These are phyloP conservation scores for Kingdonia uniflora DNA, from an alignment of 164 flowering plant genomes.

Conservation along the genomic window DNA sequence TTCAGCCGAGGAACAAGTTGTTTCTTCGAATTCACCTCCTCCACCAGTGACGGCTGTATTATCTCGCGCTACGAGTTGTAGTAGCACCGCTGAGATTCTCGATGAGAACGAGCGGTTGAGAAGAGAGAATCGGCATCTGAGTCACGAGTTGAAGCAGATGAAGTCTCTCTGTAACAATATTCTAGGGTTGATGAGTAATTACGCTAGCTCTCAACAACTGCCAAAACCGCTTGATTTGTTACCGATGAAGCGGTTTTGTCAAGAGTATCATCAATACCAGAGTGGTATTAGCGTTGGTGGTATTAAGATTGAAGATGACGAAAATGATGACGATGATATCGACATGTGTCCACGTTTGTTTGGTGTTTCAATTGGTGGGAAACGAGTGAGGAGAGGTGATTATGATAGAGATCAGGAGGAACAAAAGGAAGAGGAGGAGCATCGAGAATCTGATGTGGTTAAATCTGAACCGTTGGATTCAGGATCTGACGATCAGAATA, in stretches of 20 bases:
- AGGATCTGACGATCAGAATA: constrained; percentile 13
- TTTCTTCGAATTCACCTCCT: constrained; percentile 34
- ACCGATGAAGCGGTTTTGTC: constrained; percentile 23
- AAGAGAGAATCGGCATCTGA: constrained; percentile 53
- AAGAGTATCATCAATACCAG: constrained; percentile 8
- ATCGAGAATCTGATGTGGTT: constrained; percentile 11
- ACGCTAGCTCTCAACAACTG: constrained; percentile 11
- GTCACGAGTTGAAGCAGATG: constrained; percentile 48
- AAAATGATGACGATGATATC: background rate
- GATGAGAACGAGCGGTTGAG: constrained; percentile 76
- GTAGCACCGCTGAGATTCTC: constrained; percentile 33
- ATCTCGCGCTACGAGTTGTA: constrained; percentile 9
- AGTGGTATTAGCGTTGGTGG: constrained; percentile 8
- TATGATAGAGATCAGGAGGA: constrained; percentile 18
- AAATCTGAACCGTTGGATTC: constrained; percentile 54
- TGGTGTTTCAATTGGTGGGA: constrained; percentile 51
- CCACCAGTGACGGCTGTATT: background rate
- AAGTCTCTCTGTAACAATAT: constrained; percentile 63
- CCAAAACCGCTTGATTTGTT: constrained; percentile 37
- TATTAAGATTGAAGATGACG: constrained; percentile 7
- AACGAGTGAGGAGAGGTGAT: constrained; percentile 37
- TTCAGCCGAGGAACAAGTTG: constrained; percentile 64
- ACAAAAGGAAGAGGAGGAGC: constrained; percentile 11
- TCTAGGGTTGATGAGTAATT: constrained; percentile 48
- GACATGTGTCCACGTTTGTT: constrained; percentile 35